phyloP scores from a whole-genome alignment of 2,329 filamentous ascomycete species.

The Fusarium palustre region DNA sequence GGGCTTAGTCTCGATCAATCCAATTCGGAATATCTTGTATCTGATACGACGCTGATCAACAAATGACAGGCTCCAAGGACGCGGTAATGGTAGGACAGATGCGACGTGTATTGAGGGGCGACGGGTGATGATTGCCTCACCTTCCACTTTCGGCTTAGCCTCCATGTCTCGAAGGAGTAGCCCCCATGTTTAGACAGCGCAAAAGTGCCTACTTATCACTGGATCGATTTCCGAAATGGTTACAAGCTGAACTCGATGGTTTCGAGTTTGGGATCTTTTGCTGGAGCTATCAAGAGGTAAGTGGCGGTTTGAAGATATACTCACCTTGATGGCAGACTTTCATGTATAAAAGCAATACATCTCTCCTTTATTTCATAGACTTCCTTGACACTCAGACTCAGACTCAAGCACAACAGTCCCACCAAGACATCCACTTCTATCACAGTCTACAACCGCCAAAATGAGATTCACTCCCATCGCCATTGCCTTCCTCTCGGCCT shows the following conservation, averaged over 20 bases:
- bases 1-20: constrained; percentile 11
- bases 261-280: constrained; percentile 14
- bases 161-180: background rate
- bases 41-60: constrained; percentile 4
- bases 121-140: constrained; percentile 2
- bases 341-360: background rate
- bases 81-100: background rate
- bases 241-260: background rate
- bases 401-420: background rate
- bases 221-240: constrained; percentile 24
- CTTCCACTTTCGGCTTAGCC: constrained; percentile 1
- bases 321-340: rapidly evolving
- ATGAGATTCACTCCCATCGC: constrained; percentile 23
- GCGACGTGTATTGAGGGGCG: background rate
- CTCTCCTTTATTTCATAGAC: rapidly evolving
- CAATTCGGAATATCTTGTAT: background rate
- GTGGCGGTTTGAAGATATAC: background rate
- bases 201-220: constrained; percentile 27
- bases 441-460: background rate
- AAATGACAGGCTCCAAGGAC: background rate
- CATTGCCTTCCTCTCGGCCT: constrained; percentile 22
- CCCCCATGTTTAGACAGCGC: background rate
- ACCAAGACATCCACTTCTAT: no score
- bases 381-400: no score
- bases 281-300: background rate